Evolutionary conservation across 2,329 filamentous ascomycete genomes (phyloP), one percentile per base, ranked within the genome.

Genomic region (Pseudocercospora ulei): DNA sequence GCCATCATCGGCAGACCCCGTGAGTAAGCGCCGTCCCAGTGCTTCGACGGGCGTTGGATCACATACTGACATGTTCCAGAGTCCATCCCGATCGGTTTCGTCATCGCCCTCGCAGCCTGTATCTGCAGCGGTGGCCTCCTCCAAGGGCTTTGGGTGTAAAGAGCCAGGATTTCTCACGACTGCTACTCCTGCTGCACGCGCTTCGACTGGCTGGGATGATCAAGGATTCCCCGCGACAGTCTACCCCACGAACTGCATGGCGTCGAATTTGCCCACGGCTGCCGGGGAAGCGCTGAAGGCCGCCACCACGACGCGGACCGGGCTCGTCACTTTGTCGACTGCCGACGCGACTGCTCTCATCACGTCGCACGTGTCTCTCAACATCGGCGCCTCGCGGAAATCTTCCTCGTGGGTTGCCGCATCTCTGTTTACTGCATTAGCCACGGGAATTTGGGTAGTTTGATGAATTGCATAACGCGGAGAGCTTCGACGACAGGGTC

Each of bases 1-100:
- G 56, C 82, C 82, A 57, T 73, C 76, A 50, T 75, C 71, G 63
- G 75, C 76, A 65, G 75, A 75, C 56, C 69, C 71, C 67, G 73
- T 76, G 67, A 75, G 74, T 78, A 74, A 72, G 76, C 46, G 47
- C 47, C 45, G 33, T 41, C 43, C 47, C 43, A 44, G 60, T 47
- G 50, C 61, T 55, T 53, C 38, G 17, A 47, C 60, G 51, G 30
- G 19, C 26, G 44, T 34, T 20, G 31, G 41, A 36, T 12, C 35
- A 36, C 27, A 27, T 43, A 39, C 51, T 65, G 56, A 54, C 43
- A 42, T 7, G 29, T 19, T 26, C 41, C 34, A 48, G 38, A 44
- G 44, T 47, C 67, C 62, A 56, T 71, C 58, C 71, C 72, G 51
- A 59, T 61, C 55, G 56, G 67, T 52, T 58, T 72, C 55, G 49